phyloP scores from a whole-genome alignment of 805 yeast species.

The Saccharomycopsis javanensis region DNA sequence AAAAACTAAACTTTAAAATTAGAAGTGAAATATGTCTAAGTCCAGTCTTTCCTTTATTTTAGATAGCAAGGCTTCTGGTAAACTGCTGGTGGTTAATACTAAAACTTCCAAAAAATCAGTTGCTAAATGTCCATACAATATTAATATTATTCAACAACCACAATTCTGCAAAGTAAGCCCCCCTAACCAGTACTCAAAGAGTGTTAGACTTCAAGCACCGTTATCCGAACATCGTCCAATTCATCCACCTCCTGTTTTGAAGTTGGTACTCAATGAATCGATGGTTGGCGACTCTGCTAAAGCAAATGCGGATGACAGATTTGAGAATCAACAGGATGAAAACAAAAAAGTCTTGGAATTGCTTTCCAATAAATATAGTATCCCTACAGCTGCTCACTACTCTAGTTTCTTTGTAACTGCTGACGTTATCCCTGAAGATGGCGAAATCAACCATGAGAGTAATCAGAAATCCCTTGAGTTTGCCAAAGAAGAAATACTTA shows the following conservation, averaged over 20 bases:
- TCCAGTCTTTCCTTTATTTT: conserved; percentile 11
- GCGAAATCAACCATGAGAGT: not conserved
- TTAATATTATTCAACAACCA: conserved; percentile 26
- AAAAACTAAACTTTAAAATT: not conserved
- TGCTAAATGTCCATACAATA: not conserved
- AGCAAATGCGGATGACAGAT: not conserved
- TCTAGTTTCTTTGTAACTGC: conserved; percentile 17
- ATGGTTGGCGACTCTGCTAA: not conserved
- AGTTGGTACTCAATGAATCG: conserved; percentile 18
- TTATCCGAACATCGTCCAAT: conserved; percentile 27
- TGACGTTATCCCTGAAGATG: conserved; percentile 10
- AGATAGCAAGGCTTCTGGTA: conserved; percentile 1
- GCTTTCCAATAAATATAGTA: conserved; percentile 3
- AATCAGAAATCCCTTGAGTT: not conserved
- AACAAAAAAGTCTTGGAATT: conserved; percentile 11
- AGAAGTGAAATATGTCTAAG: conserved; percentile 10
- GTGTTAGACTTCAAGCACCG: conserved; percentile 21
- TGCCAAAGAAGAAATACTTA: conserved; percentile 5
- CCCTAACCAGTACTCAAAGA: conserved; percentile 11
- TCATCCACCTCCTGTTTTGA: conserved; percentile 28
- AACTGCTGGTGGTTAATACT: not conserved
- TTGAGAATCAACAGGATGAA: conserved; percentile 1
- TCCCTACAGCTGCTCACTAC: conserved; percentile 13
- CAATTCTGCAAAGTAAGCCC: conserved; percentile 26
- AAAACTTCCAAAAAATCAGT: not conserved